A percentile compares a stretch with the other conserved stretches of the same genome.
Conservation (phyloP, 2,329 filamentous ascomycete genomes). For the Diplocarpon mali region DNA sequence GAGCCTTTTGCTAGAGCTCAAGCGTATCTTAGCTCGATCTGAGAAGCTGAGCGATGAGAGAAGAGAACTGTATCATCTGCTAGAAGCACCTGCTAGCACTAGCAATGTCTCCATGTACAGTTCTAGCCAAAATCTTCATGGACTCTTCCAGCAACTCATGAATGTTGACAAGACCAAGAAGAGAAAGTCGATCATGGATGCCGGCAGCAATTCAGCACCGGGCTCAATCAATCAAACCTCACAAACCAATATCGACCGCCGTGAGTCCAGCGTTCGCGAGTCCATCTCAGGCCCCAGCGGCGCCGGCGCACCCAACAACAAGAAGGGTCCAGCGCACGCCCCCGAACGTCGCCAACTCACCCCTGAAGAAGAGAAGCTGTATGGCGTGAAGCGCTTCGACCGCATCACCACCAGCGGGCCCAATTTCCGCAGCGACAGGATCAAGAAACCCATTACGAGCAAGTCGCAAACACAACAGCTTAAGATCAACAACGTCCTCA, state of each 20-base stretch:
- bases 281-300: conserved; percentile 27
- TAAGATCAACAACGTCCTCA: conserved; percentile 62
- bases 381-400: conserved; percentile 78
- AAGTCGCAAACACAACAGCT: conserved; percentile 67
- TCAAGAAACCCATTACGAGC: conserved; percentile 67
- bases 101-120: conserved; percentile 67
- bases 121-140: conserved; percentile 67
- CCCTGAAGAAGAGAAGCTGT: conserved; percentile 64
- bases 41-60: conserved; percentile 82
- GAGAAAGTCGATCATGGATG: conserved; percentile 57
- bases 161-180: conserved; percentile 83
- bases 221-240: conserved; percentile 26
- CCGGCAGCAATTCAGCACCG: conserved; percentile 35
- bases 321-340: conserved; percentile 25
- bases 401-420: conserved; percentile 69
- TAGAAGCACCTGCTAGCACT: conserved; percentile 68
- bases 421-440: conserved; percentile 76
- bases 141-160: conserved; percentile 72
- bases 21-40: conserved; percentile 79
- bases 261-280: conserved; percentile 28
- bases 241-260: conserved; percentile 28
- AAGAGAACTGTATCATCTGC: conserved; percentile 71
- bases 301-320: conserved; percentile 20
- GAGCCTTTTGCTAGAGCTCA: conserved; percentile 76
- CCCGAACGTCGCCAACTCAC: conserved; percentile 58